Evolutionary conservation across 75 land plant genomes (phyloP), one percentile per base, ranked within the genome.

Genomic region (Sequoia sempervirens): DNA sequence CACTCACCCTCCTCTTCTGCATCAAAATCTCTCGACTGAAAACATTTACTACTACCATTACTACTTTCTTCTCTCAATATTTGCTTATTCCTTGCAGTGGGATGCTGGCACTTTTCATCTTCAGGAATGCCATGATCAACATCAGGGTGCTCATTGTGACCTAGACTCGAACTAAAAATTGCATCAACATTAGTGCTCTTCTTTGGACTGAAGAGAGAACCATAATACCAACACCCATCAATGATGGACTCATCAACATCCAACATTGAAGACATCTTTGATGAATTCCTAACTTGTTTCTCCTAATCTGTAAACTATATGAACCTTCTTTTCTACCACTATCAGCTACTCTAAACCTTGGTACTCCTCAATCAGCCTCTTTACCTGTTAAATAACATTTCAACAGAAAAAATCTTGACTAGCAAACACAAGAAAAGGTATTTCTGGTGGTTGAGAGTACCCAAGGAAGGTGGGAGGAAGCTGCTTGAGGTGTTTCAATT

Each of bases 391-490:
- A 23, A 23, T 64, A 64, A 64, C 0, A 14, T 26, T 6, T 26
- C 68, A 64, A 23, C 26, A 0, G 23, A 64, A 64, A 23, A 20
- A 20, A 20, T 26, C 68, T 20, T 64, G 28, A 20, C 15, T 13
- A 64, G 4, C 26, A 23, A 4, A 64, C 2, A 64, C 17, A 6
- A 64, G 23, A 0, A 5, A 64, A 0, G 68, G 15, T 23, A 0
- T 64, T 23, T 64, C 11, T 26, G 4, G n/a, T 20, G 68, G 68
- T 13, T 64, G 23, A 64, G 8, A 64, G 15, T 64, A 2, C 2
- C 26, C 68, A 64, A 64, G 68, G 28, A 64, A 64, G 68, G n/a
- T 64, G 68, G 68, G n/a, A 64, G 68, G 68, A 64, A 64, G n/a
- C 53, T 50, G 13, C 53, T 13, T 50, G 53, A 50, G 53, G 15